Conservation (phyloP, 768 basidiomycete genomes). For the Suillus cothurnatus region DNA sequence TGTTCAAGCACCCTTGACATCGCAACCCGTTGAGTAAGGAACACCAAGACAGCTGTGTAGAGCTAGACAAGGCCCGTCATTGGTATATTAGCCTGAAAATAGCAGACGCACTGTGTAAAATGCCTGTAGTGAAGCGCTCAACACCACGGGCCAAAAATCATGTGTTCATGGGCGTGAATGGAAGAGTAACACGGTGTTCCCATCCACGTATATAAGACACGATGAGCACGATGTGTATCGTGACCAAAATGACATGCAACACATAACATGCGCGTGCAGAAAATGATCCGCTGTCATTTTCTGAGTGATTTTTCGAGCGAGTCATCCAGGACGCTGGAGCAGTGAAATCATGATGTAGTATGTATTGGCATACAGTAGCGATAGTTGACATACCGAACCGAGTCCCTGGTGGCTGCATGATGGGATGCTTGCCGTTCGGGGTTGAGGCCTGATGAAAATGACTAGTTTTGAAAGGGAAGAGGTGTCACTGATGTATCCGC, state of each 20-base stretch:
- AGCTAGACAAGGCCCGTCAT: no score
- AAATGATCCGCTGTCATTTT: neutral
- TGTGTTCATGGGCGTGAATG: no score
- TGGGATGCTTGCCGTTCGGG: neutral
- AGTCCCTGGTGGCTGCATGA: neutral
- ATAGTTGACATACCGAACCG: neutral
- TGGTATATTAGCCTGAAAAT: no score
- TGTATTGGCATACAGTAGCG: neutral
- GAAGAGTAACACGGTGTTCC: no score
- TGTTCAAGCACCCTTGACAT: neutral
- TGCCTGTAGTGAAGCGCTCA: no score
- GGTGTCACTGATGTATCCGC: neutral
- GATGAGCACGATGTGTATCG: conserved; percentile 13
- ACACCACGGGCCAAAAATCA: no score
- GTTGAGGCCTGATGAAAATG: neutral
- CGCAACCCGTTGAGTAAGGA: neutral
- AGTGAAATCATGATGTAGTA: neutral
- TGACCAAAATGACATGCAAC: neutral
- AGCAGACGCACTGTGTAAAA: no score
- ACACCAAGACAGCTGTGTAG: neutral
- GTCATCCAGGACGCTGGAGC: neutral
- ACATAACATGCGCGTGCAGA: neutral
- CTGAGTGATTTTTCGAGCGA: neutral
- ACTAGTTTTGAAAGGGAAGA: neutral
- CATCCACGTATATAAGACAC: no score